Evolutionary conservation across 805 yeast species (phyloP).

Genomic region (Monosporozyma aerobia): DNA sequence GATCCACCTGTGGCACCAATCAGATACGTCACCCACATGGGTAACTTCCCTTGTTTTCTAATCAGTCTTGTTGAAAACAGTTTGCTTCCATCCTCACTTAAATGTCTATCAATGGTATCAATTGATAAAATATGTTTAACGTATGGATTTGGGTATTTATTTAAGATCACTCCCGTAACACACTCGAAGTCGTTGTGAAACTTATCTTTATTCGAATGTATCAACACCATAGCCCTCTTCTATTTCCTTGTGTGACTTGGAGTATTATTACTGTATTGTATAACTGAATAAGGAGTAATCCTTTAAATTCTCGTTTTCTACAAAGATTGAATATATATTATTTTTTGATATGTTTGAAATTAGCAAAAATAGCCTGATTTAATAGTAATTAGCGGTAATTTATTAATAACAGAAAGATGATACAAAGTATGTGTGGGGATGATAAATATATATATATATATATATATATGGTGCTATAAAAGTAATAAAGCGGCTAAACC

Average conservation of each 20-base stretch:
- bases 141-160: slow-evolving; percentile 66
- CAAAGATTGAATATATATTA: too few relatives aligned
- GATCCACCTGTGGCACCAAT: slow-evolving; percentile 22
- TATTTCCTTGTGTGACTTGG: background rate
- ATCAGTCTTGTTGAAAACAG: slow-evolving; percentile 66
- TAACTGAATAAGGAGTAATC: too few relatives aligned
- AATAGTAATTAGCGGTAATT: background rate
- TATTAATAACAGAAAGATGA: background rate
- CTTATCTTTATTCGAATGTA: slow-evolving; percentile 46
- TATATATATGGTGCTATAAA: slow-evolving; percentile 4
- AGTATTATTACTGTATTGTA: too few relatives aligned
- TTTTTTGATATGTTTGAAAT: background rate
- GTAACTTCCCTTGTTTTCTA: slow-evolving; percentile 71
- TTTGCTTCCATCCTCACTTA: slow-evolving; percentile 58
- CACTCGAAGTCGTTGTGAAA: slow-evolving; percentile 60
- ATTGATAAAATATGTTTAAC: slow-evolving; percentile 76
- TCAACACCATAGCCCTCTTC: slow-evolving; percentile 46
- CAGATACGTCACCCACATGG: slow-evolving; percentile 55
- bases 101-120: slow-evolving; percentile 58
- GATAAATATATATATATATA: background rate
- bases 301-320: too few relatives aligned
- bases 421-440: background rate
- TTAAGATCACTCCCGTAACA: slow-evolving; percentile 68
- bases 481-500: slow-evolving; percentile 8
- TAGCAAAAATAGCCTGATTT: background rate